phyloP scores from a whole-genome alignment of 2,329 filamentous ascomycete species.

The Alternaria gaisen region DNA sequence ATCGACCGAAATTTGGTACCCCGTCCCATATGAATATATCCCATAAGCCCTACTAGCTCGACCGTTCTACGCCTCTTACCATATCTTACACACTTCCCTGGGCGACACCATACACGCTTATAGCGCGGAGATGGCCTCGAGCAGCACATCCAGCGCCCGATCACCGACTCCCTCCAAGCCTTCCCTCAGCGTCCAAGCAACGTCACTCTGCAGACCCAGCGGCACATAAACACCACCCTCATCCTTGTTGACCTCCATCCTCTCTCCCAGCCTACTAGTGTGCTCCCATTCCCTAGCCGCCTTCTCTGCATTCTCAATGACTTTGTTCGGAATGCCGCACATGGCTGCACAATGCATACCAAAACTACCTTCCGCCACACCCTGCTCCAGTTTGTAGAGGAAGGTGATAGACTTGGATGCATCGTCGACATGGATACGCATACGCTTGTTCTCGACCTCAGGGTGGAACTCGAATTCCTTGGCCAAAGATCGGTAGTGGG shows the following conservation, averaged over 20 bases:
- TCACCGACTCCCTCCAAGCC: conserved; percentile 56
- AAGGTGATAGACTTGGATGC: conserved; percentile 89
- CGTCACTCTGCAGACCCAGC: conserved; percentile 85
- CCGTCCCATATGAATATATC: conserved; percentile 9
- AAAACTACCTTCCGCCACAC: conserved; percentile 94
- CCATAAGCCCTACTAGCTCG: background rate
- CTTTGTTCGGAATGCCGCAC: conserved; percentile 87
- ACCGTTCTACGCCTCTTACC: background rate
- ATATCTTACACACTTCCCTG: background rate
- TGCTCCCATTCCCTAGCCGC: conserved; percentile 95
- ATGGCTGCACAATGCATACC: conserved; percentile 99
- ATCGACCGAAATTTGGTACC: background rate
- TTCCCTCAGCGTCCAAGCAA: conserved; percentile 77
- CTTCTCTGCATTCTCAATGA: conserved; percentile 86
- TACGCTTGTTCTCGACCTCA: conserved; percentile 84
- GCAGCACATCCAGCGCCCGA: conserved; percentile 64
- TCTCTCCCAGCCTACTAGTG: conserved; percentile 88
- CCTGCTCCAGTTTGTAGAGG: conserved; percentile 90
- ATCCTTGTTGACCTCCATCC: conserved; percentile 74
- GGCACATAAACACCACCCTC: conserved; percentile 83
- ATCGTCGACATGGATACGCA: conserved; percentile 95
- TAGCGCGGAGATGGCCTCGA: conserved; percentile 64
- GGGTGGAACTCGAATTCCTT: conserved; percentile 90
- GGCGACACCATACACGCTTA: conserved; percentile 35
- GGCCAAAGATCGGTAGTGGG: conserved; percentile 94